Evolutionary conservation across 371 early-diverging fungal genomes (phyloP), one percentile per base, ranked within the genome.

Genomic region (Mucor indicus): DNA sequence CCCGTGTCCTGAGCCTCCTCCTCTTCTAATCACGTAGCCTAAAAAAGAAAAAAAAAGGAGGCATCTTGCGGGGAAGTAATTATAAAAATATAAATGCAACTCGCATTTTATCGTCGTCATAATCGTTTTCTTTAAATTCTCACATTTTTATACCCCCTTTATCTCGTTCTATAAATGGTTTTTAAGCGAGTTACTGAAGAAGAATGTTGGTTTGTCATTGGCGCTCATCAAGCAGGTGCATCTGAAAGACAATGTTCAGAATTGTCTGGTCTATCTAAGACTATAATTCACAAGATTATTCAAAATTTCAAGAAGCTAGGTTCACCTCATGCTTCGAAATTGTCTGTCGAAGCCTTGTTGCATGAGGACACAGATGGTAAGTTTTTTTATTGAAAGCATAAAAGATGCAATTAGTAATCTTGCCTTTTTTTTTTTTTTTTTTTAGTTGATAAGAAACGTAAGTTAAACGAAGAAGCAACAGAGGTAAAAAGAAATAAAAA

Each of bases 151-250:
- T n/a, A n/a, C n/a, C n/a, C n/a, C n/a, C n/a, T n/a, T n/a, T n/a
- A n/a, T n/a, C n/a, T n/a, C n/a, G n/a, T n/a, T n/a, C n/a, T n/a
- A n/a, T n/a, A n/a, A n/a, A 48, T 48, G 48, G 9, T 40, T 21
- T 13, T 39, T 8, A 44, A 38, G 24, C 31, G 24, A 31, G 42
- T 53, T 15, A 40, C 53, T 12, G 53, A 45, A 33, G 35, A 53
- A 27, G 53, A 53, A 16, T 53, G 53, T 27, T 75, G 75, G 75
- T 60, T 71, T 27, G 60, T 69, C 17, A 55, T 75, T 22, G 75
- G 75, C 7, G 75, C 75, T 33, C 57, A 70, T 44, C 64, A 67
- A 54, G 67, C 75, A n/a, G 75, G 75, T 36, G 72, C 72, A 3
- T 55, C 67, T 29, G 75, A 75, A 48, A 69, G 57, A 50, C 48